phyloP scores from a whole-genome alignment of 1,284 basidiomycete genomes.

The Boletus hoseneyae region DNA sequence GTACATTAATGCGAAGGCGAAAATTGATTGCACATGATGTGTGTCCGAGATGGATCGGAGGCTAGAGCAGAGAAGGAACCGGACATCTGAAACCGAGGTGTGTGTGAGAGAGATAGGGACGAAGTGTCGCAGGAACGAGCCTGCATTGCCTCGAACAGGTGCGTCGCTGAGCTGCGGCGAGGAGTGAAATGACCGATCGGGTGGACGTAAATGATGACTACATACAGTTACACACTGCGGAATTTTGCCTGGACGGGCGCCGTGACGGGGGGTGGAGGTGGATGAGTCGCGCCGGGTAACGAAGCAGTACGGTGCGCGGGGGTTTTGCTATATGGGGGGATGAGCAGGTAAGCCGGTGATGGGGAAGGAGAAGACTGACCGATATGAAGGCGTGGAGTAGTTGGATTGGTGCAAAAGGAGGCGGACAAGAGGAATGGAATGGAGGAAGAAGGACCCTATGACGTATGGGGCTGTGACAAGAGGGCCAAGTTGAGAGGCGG shows the following conservation, averaged over 20 bases:
- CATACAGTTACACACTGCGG: conserved; percentile 66
- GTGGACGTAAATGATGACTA: background rate
- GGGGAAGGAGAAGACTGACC: conserved; percentile 28
- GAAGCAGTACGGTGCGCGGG: conserved; percentile 53
- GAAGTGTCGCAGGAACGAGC: conserved; percentile 35
- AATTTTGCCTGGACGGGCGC: conserved; percentile 37
- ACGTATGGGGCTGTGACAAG: conserved; percentile 26
- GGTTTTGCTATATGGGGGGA: conserved; percentile 41
- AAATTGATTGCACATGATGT: conserved; percentile 73
- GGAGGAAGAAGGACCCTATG: conserved; percentile 18
- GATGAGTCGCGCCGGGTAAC: conserved; percentile 57
- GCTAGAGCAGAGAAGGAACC: conserved; percentile 77
- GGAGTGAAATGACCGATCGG: conserved; percentile 13
- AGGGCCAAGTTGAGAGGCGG: conserved; percentile 2
- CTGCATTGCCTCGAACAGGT: conserved; percentile 78
- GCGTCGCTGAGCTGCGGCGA: conserved; percentile 55
- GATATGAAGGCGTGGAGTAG: conserved; percentile 37
- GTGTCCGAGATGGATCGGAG: conserved; percentile 65
- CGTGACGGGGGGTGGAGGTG: conserved; percentile 61
- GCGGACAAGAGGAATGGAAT: conserved; percentile 5
- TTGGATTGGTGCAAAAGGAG: conserved; percentile 22
- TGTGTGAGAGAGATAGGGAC: conserved; percentile 17
- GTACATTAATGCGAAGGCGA: conserved; percentile 39
- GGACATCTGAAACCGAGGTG: conserved; percentile 39
- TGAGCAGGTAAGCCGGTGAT: conserved; percentile 1